Base-by-base conservation (phyloP, 352 stramenopile species). In the Phytopythium delawarense region DNA sequence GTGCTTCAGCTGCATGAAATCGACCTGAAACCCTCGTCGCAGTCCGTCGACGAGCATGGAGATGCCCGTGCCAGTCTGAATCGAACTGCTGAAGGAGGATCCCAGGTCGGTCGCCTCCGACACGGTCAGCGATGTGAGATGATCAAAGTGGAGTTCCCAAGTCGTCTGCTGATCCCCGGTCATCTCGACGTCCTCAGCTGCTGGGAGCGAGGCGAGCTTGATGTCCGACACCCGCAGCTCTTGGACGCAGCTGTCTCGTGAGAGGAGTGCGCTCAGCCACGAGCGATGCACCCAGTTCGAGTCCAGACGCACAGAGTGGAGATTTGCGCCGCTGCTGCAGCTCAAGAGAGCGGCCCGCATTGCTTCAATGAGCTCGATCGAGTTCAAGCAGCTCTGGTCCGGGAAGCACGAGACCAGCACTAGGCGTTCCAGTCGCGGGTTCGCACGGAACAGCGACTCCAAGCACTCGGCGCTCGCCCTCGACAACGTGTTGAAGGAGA, bases 401-500 rank as follows among this genome's bases (percentile, higher is more conserved):
- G 71, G 62, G 58, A 89, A 88, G 49, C 81, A 91, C 34, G 76
- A 88, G 52, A 79, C 72, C 51, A 91, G 69, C 23, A 70, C 85
- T 1, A 89, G 70, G 32, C 61, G 59, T 58, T 79, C 62, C 11
- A 91, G 66, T 3, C 55, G 48, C 42, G 45, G 61, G 16, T 87
- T 64, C 7, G 74, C 75, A 39, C 68, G 60, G 13, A 88, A 56
- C 12, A 91, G 57, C 21, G 68, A 60, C 46, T 74, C 70, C 20
- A 89, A 59, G 21, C 65, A 69, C 25, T 67, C 52, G 16, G 72
- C 70, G 15, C 62, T 67, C 55, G 82, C 72, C 32, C 74, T 62
- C 12, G 68, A 70, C 45, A 93, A 72, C 9, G 78, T 88, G 59
- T 90, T 89, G 65, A 84, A 90, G 32, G 81, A 91, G 9, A 93